These are phyloP conservation scores for Panicum hallii DNA, from an alignment of 202 grass and related monocot species.

Conservation along the genomic window DNA sequence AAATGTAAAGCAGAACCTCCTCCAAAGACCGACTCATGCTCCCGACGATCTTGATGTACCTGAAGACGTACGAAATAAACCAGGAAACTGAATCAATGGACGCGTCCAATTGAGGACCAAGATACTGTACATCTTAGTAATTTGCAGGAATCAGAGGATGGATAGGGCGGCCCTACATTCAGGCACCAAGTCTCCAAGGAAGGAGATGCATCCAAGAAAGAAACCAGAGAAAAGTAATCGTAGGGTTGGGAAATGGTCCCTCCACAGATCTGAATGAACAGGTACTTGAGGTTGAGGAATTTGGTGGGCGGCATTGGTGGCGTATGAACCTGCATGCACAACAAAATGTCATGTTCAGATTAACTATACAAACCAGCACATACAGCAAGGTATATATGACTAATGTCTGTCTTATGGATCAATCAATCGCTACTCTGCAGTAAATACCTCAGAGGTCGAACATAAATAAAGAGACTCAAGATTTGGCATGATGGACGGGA, in stretches of 20 bases:
- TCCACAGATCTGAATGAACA: background rate
- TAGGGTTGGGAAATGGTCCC: background rate
- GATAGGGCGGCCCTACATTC: background rate
- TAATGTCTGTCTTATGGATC: background rate
- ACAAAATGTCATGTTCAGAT: background rate
- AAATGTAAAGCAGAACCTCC: background rate
- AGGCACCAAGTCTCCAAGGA: conserved; percentile 10
- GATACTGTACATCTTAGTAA: background rate
- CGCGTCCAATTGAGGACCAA: background rate
- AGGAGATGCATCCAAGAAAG: conserved; percentile 7
- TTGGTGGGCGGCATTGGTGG: background rate
- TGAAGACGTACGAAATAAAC: background rate
- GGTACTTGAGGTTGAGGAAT: conserved; percentile 8
- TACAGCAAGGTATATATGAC: background rate
- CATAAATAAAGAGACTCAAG: background rate
- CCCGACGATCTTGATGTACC: background rate
- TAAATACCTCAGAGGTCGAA: background rate
- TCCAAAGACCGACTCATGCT: background rate
- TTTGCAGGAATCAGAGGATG: background rate
- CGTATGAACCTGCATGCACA: conserved; percentile 22
- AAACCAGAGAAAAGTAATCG: background rate
- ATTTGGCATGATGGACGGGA: conserved; percentile 10
- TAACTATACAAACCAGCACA: background rate
- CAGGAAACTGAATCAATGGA: background rate
- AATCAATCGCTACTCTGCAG: background rate